A percentile compares a stretch with the other conserved stretches of the same genome.
These are phyloP conservation scores for Boletus sp. DNA, from an alignment of 768 basidiomycete genomes.

Conservation along the genomic window DNA sequence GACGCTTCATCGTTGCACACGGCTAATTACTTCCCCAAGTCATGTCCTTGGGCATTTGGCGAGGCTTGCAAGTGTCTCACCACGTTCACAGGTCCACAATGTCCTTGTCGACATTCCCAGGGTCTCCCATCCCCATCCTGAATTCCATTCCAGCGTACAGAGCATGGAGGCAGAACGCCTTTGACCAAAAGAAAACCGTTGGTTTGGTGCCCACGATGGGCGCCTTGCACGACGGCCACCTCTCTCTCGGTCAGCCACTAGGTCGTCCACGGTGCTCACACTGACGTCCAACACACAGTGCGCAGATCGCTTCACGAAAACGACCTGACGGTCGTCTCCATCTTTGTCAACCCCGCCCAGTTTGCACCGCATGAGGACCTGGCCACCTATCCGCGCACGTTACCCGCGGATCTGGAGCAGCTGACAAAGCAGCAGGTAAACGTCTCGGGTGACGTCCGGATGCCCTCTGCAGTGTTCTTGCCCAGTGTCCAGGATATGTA, in stretches of 20 bases:
- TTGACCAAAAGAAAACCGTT: conserved; percentile 58
- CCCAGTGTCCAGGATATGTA: conserved; percentile 86
- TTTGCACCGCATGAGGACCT: conserved; percentile 97
- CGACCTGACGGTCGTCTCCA: conserved; percentile 85
- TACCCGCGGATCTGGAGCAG: conserved; percentile 67
- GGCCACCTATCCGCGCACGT: conserved; percentile 83
- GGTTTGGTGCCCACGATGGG: conserved; percentile 99
- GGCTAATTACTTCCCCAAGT: neutral
- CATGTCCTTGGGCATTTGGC: conserved; percentile 13
- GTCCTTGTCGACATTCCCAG: conserved; percentile 25
- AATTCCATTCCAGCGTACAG: conserved; percentile 60
- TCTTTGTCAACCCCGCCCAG: conserved; percentile 98
- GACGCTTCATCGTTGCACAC: neutral
- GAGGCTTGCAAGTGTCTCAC: neutral
- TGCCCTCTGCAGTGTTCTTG: conserved; percentile 69
- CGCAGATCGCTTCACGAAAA: conserved; percentile 70
- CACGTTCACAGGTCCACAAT: conserved; percentile 2
- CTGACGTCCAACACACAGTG: conserved; percentile 45
- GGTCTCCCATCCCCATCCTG: conserved; percentile 45
- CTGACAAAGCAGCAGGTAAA: conserved; percentile 41
- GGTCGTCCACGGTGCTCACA: neutral
- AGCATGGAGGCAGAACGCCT: conserved; percentile 69
- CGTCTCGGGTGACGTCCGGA: conserved; percentile 35
- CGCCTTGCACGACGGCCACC: conserved; percentile 90
- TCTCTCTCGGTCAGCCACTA: conserved; percentile 70